phyloP scores from a whole-genome alignment of 2,329 filamentous ascomycete genomes.

The Bipolaris bicolor region DNA sequence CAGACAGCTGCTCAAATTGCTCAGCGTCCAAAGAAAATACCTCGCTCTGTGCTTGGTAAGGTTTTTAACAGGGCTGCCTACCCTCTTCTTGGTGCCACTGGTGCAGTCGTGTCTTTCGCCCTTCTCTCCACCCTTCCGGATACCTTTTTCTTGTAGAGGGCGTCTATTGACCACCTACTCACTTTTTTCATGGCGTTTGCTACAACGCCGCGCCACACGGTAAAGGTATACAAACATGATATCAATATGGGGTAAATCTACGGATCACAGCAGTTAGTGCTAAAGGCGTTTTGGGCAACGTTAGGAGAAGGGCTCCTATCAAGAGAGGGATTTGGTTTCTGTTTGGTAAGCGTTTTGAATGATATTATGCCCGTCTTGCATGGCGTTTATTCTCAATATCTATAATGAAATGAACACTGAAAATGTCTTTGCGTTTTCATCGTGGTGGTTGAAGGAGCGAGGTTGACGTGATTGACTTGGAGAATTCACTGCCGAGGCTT shows the following conservation, averaged over 20 bases:
- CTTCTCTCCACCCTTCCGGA: slow-evolving; percentile 32
- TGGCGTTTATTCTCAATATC: background rate
- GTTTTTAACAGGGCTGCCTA: slow-evolving; percentile 23
- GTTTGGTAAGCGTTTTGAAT: slow-evolving; percentile 4
- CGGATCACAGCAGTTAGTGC: slow-evolving; percentile 2
- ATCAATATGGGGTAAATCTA: slow-evolving; percentile 2
- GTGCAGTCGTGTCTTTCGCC: slow-evolving; percentile 27
- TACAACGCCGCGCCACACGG: background rate
- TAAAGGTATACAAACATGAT: background rate
- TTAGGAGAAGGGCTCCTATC: background rate
- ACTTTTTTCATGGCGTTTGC: slow-evolving; percentile 6
- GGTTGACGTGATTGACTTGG: background rate
- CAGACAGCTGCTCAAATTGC: slow-evolving; percentile 19
- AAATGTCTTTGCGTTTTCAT: background rate
- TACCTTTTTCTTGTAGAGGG: slow-evolving; percentile 25
- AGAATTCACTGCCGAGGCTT: background rate
- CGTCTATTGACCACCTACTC: background rate
- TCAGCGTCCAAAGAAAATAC: slow-evolving; percentile 29
- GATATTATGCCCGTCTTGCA: slow-evolving; percentile 6
- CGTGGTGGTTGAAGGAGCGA: no score
- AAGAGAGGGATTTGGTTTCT: background rate
- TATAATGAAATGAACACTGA: slow-evolving; percentile 6
- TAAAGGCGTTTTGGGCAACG: background rate
- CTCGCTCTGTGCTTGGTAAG: slow-evolving; percentile 21
- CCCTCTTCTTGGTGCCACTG: slow-evolving; percentile 23